These are phyloP conservation scores for Fusarium continuum DNA, from an alignment of 2,329 filamentous ascomycete genomes.

Conservation along the genomic window DNA sequence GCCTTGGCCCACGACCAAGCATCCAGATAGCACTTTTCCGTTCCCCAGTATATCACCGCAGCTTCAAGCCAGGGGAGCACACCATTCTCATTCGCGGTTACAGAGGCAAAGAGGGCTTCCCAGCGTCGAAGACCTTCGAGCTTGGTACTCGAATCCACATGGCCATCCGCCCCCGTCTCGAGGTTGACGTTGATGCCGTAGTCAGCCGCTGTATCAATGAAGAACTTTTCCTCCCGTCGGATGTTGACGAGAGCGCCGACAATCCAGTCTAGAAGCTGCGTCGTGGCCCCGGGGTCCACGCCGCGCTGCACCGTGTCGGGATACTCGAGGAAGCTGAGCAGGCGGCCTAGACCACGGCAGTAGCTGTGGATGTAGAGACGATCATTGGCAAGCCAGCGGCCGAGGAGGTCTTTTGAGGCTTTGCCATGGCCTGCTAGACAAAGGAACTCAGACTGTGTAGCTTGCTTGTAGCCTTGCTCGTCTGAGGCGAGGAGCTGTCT, in stretches of 20 bases:
- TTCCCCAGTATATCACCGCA: slow-evolving; percentile 79
- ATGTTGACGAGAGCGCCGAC: slow-evolving; percentile 73
- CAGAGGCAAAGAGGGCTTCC: slow-evolving; percentile 62
- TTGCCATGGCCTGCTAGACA: slow-evolving; percentile 70
- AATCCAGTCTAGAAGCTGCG: slow-evolving; percentile 68
- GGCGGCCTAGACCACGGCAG: slow-evolving; percentile 71
- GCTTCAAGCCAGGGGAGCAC: slow-evolving; percentile 68
- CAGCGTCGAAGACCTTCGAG: slow-evolving; percentile 53
- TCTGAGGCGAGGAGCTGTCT: slow-evolving; percentile 63
- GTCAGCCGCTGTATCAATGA: slow-evolving; percentile 68
- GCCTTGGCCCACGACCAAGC: slow-evolving; percentile 64
- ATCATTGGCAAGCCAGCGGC: slow-evolving; percentile 77
- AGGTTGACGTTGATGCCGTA: slow-evolving; percentile 65
- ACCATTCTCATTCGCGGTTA: slow-evolving; percentile 56
- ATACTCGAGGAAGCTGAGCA: slow-evolving; percentile 69
- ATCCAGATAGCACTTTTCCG: slow-evolving; percentile 71
- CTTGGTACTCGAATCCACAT: slow-evolving; percentile 46
- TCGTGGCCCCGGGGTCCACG: slow-evolving; percentile 52
- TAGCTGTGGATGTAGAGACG: slow-evolving; percentile 76
- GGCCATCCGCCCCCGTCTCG: slow-evolving; percentile 27
- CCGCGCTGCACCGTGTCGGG: slow-evolving; percentile 47
- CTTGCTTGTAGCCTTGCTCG: slow-evolving; percentile 57
- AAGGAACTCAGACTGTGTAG: slow-evolving; percentile 75
- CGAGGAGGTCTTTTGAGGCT: slow-evolving; percentile 63
- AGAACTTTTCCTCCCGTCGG: slow-evolving; percentile 72